These are phyloP conservation scores for Aspergillus sp. DNA, from an alignment of 2,329 filamentous ascomycete species.

Conservation along the genomic window DNA sequence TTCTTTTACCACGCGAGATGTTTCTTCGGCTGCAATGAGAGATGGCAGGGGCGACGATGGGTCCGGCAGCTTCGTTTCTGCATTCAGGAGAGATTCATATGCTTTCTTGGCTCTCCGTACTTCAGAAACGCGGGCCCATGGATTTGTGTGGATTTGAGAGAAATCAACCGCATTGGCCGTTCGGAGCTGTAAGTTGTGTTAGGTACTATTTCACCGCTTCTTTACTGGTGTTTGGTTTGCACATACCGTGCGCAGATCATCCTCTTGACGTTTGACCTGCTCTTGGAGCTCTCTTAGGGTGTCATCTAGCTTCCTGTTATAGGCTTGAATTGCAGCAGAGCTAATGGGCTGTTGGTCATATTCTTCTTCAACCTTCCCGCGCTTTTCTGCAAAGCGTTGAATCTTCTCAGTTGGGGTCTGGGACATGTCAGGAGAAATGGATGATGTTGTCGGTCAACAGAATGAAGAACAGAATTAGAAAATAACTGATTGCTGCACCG, in stretches of 20 bases:
- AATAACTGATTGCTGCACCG: no score
- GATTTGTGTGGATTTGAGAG: slow-evolving; percentile 26
- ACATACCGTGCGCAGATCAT: slow-evolving; percentile 46
- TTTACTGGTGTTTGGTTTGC: not conserved
- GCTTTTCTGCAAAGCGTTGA: slow-evolving; percentile 33
- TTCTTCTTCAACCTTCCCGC: slow-evolving; percentile 34
- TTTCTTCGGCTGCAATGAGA: slow-evolving; percentile 68
- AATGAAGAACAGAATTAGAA: no score
- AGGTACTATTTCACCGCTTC: slow-evolving; percentile 4
- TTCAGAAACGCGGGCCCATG: slow-evolving; percentile 42
- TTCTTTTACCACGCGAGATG: slow-evolving; percentile 63
- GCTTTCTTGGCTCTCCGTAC: slow-evolving; percentile 59
- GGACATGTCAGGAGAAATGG: slow-evolving; percentile 18
- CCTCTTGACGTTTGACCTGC: slow-evolving; percentile 48
- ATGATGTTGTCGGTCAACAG: no score
- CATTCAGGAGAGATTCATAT: slow-evolving; percentile 62
- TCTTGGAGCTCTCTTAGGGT: slow-evolving; percentile 67
- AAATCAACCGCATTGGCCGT: slow-evolving; percentile 30
- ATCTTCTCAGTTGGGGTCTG: slow-evolving; percentile 34
- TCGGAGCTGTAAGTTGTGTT: slow-evolving; percentile 30
- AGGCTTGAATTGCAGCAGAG: slow-evolving; percentile 29
- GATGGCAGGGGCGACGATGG: slow-evolving; percentile 68
- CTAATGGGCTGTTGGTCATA: slow-evolving; percentile 28
- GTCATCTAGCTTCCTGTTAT: slow-evolving; percentile 54
- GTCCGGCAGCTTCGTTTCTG: slow-evolving; percentile 65